Conservation (phyloP, 108 stramenopile genomes). For the Chaetoceros muelleri region DNA sequence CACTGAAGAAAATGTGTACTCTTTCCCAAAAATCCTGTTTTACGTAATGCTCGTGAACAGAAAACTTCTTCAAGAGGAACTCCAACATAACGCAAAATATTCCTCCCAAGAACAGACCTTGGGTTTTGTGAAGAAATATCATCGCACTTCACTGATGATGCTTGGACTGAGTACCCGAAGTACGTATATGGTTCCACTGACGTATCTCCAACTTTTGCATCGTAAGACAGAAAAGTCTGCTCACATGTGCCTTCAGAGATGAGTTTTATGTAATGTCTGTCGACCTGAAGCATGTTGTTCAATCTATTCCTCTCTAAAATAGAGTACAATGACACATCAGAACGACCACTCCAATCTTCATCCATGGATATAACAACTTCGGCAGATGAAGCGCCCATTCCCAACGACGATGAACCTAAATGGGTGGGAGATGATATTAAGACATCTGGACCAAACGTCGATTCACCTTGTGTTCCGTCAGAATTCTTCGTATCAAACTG, state of each 20-base stretch:
- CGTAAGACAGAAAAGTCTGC: constrained; percentile 26
- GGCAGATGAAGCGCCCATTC: constrained; percentile 47
- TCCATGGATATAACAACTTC: constrained; percentile 65
- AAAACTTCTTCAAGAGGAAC: background rate
- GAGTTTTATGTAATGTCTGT: constrained; percentile 41
- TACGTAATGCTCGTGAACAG: background rate
- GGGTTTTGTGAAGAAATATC: background rate
- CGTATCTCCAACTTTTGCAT: background rate
- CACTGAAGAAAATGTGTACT: too few species aligned
- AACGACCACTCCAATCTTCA: constrained; percentile 79
- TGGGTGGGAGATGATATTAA: constrained; percentile 50
- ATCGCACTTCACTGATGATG: background rate
- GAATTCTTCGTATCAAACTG: constrained; percentile 22
- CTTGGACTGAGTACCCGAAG: background rate
- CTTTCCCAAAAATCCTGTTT: too few species aligned
- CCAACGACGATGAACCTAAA: constrained; percentile 37
- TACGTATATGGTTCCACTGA: background rate
- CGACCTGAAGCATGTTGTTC: background rate
- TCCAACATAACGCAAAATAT: background rate
- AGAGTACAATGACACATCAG: constrained; percentile 21
- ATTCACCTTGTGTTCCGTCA: background rate
- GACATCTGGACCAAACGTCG: constrained; percentile 16
- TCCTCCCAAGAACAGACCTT: background rate
- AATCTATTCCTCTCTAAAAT: constrained; percentile 9
- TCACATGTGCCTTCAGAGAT: constrained; percentile 48